Base-by-base conservation (phyloP, 345 rosid species). In the Cardiospermum halicacabum region DNA sequence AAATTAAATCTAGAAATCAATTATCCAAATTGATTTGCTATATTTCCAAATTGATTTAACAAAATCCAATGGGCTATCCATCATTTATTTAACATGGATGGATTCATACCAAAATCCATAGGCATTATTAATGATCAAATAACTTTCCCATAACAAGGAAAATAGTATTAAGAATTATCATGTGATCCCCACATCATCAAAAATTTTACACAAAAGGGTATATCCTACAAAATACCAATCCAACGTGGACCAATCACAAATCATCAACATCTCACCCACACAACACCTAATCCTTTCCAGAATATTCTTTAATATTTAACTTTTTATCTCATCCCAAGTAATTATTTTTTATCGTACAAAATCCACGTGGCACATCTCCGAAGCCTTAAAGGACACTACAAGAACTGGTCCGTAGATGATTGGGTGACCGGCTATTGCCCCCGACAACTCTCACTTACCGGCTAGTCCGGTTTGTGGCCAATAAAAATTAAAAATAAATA, bases 321-420 rank as follows among this genome's bases (percentile, higher is more conserved):
- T n/a, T 0, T 18, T 63, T 31, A 12, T 27, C 65, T 69, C 56
- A 60, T 74, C 75, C 62, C 40, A 40, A 57, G 39, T 34, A 34
- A 4, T 47, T 43, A n/a, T n/a, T n/a, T 15, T 16, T 43, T 47
- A 7, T 7, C 69, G 67, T 68, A 65, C 47, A 42, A 50, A 12
- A 30, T 68, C 83, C 86, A 82, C 82, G 89, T 88, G 85, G 77
- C 82, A 36, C 53, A 50, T 18, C 77, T 68, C 63, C 56, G 24
- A 53, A 9, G 21, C 49, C 65, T 26, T 28, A 3, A 47, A 18
- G 19, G 7, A 47, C 51, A 47, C 24, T 18, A 57, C 67, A 67
- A 73, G 73, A 75, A 70, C 76, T 61, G 77, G 71, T 79, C 64
- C 72, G 50, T 62, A 55, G 68, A 66, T 66, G 71, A 61, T 69